phyloP scores from a whole-genome alignment of 1,284 basidiomycete species.

The Sutorius eximius region DNA sequence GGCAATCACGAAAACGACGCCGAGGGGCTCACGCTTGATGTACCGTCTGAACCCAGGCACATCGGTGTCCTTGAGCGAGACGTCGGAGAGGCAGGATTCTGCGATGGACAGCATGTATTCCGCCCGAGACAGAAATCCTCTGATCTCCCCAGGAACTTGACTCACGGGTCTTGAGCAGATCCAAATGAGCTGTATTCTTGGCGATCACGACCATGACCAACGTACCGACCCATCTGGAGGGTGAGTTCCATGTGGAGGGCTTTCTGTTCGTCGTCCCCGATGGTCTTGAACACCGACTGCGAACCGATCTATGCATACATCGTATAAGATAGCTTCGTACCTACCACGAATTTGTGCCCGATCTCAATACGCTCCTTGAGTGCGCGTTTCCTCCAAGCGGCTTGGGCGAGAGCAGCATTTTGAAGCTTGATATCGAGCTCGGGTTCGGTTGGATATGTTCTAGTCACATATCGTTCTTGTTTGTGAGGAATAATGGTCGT shows the following conservation, averaged over 20 bases:
- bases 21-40: constrained; percentile 82
- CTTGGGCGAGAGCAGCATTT: constrained; percentile 66
- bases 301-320: background rate
- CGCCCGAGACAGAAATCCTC: constrained; percentile 79
- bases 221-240: constrained; percentile 75
- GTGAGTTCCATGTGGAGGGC: constrained; percentile 57
- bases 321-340: constrained; percentile 14
- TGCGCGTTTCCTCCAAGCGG: constrained; percentile 67
- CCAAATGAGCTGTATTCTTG: background rate
- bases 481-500: constrained; percentile 72
- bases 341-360: constrained; percentile 75
- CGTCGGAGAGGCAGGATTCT: constrained; percentile 71
- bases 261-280: constrained; percentile 35
- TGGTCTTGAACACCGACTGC: constrained; percentile 74
- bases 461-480: constrained; percentile 45
- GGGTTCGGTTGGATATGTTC: constrained; percentile 52
- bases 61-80: constrained; percentile 73
- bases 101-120: constrained; percentile 87
- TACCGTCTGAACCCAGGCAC: constrained; percentile 79
- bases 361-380: constrained; percentile 74
- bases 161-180: constrained; percentile 63
- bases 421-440: constrained; percentile 65
- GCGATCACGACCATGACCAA: constrained; percentile 6
- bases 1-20: constrained; percentile 84
- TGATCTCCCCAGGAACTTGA: constrained; percentile 77